Base-by-base conservation (phyloP, 2,329 filamentous ascomycete genomes). In the Colletotrichum sp. region DNA sequence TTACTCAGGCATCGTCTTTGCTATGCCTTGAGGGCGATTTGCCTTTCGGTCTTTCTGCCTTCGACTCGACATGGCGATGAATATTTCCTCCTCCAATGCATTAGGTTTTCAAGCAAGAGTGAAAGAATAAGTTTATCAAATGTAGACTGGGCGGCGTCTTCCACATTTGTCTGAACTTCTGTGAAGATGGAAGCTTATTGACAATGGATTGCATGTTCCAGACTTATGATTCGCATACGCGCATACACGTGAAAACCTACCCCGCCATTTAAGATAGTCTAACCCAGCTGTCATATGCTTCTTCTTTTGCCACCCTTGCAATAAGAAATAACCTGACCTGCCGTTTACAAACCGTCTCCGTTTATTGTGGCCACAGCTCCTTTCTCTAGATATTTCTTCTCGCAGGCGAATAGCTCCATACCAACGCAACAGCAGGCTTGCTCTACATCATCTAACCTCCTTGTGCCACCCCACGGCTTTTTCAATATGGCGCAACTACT, bases 331-430 rank as follows among this genome's bases (percentile, higher is more conserved):
- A 10, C 18, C 18, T 44, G 39, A 0, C 8, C 18, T 44, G 5
- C 39, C 5, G 10, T 44, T 10, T n/a, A n/a, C 39, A n/a, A n/a
- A 1, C 3, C 5, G 1, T 44, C 3, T n/a, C 5, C 1, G 0
- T 44, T 44, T 1, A 10, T 10, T 44, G 39, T 44, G 16, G 5
- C 39, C 8, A 44, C 39, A 44, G 18, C 18, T 44, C 39, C 39
- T 44, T 44, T 44, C 5, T 44, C 39, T 5, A 44, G 5, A 3
- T n/a, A 18, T 44, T 44, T 44, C 5, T 10, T n/a, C 39, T 44
- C 39, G 10, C 39, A 10, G 39, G 39, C 39, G 5, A 1, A 44
- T 36, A n/a, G 39, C 18, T n/a, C 9, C 8, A 44, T 44, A n/a
- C 39, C 39, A n/a, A 44, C 39, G 10, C 39, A 44, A 44, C 18